A percentile compares a stretch with the other conserved stretches of the same genome.
Evolutionary conservation across 345 rosid species (phyloP).

Genomic region (Tarenaya hassleriana): DNA sequence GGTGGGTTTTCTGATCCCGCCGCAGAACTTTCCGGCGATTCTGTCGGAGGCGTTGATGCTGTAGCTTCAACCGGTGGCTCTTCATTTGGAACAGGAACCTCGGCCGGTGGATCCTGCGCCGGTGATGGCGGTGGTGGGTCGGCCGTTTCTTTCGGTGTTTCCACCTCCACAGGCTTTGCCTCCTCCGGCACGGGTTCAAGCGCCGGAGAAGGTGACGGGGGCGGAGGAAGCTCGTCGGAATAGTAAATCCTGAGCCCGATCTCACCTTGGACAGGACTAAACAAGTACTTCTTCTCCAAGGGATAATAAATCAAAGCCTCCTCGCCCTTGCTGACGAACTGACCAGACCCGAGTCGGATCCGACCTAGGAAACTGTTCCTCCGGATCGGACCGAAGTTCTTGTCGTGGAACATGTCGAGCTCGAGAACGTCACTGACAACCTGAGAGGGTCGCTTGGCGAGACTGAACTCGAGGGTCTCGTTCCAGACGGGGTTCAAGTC

Average conservation of each 20-base stretch:
- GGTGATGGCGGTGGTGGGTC: constrained; percentile 29
- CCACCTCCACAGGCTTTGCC: constrained; percentile 29
- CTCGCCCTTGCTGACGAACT: constrained; percentile 47
- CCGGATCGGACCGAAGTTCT: constrained; percentile 60
- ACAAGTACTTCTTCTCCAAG: constrained; percentile 82
- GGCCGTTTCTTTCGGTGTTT: constrained; percentile 30
- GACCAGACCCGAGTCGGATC: constrained; percentile 58
- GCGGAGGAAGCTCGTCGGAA: constrained; percentile 53
- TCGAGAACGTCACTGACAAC: constrained; percentile 55
- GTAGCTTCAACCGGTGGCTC: no score
- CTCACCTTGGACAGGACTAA: constrained; percentile 84
- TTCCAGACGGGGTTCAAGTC: constrained; percentile 94
- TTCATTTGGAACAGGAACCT: constrained; percentile 38
- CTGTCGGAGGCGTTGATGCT: no score
- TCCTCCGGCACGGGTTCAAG: constrained; percentile 25
- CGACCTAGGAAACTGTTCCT: constrained; percentile 68
- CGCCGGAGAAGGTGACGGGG: constrained; percentile 18
- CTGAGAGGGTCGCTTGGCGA: constrained; percentile 56
- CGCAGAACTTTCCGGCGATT: constrained; percentile 19
- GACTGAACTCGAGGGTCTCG: constrained; percentile 72
- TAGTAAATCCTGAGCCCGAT: constrained; percentile 66
- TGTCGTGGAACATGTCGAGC: constrained; percentile 76
- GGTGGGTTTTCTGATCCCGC: constrained; percentile 30
- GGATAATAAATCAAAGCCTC: constrained; percentile 72
- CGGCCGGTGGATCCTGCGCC: constrained; percentile 31